phyloP scores from a whole-genome alignment of 495 filamentous ascomycete genomes.

The Neurospora hispaniola region DNA sequence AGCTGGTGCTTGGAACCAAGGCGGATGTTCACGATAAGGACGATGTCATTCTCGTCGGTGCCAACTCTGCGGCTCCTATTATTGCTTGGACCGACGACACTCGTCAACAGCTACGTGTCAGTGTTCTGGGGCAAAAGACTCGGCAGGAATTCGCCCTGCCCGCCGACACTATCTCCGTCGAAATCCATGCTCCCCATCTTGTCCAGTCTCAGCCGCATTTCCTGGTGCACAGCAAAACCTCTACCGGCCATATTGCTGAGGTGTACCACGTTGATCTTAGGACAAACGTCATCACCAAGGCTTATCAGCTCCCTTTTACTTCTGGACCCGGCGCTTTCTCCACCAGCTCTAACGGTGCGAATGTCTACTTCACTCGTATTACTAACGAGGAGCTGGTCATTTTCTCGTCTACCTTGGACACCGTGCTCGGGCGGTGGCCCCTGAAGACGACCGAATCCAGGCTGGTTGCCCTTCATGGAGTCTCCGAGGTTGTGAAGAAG shows the following conservation, averaged over 20 bases:
- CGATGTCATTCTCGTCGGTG: slow-evolving; percentile 68
- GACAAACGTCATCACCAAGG: slow-evolving; percentile 52
- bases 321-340: slow-evolving; percentile 65
- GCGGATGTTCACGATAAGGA: slow-evolving; percentile 55
- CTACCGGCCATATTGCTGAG: slow-evolving; percentile 63
- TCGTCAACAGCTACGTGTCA: slow-evolving; percentile 60
- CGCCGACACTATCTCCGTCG: slow-evolving; percentile 53
- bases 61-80: slow-evolving; percentile 72
- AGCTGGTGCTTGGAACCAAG: slow-evolving; percentile 59
- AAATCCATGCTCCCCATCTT: slow-evolving; percentile 61
- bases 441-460: slow-evolving; percentile 31
- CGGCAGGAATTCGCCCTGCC: slow-evolving; percentile 41
- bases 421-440: slow-evolving; percentile 62
- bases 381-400: slow-evolving; percentile 61
- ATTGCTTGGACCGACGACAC: slow-evolving; percentile 71
- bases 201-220: slow-evolving; percentile 66
- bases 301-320: slow-evolving; percentile 62
- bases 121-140: slow-evolving; percentile 67
- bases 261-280: slow-evolving; percentile 73
- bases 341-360: slow-evolving; percentile 61
- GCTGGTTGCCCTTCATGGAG: slow-evolving; percentile 48
- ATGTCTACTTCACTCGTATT: slow-evolving; percentile 79
- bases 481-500: slow-evolving; percentile 72
- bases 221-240: slow-evolving; percentile 70
- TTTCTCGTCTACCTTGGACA: slow-evolving; percentile 67